Percentiles rank a stretch among this genome's conserved stretches.
These are phyloP conservation scores for Cyberlindnera japonica DNA, from an alignment of 805 yeast genomes.

Conservation along the genomic window DNA sequence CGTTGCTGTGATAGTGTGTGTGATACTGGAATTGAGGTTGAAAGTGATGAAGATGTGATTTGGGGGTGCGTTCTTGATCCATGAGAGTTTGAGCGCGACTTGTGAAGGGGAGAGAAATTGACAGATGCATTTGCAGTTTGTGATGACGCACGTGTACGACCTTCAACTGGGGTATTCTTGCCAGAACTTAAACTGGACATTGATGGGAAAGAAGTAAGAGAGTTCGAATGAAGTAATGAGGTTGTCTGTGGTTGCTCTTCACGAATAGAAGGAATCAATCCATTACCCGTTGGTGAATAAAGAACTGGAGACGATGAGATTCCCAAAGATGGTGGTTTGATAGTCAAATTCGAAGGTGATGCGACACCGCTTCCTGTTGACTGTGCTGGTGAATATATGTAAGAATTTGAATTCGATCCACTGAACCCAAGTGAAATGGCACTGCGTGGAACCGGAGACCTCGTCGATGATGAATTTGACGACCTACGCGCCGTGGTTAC, in stretches of 20 bases:
- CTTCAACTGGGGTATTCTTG: conserved; percentile 12
- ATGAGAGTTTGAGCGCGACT: conserved; percentile 16
- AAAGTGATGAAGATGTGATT: not conserved
- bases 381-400: conserved; percentile 23
- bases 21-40: not conserved
- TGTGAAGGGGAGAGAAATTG: conserved; percentile 12
- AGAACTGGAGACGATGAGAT: conserved; percentile 25
- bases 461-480: conserved; percentile 25
- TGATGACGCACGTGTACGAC: conserved; percentile 13
- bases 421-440: conserved; percentile 23
- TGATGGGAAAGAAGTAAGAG: conserved; percentile 25
- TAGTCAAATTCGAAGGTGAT: conserved; percentile 11
- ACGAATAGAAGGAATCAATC: conserved; percentile 16
- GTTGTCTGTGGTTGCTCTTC: conserved; percentile 15
- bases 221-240: conserved; percentile 5
- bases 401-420: conserved; percentile 25
- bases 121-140: conserved; percentile 1
- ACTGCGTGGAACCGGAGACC: conserved; percentile 25
- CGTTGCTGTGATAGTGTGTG: not conserved
- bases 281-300: conserved; percentile 22
- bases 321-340: conserved; percentile 21
- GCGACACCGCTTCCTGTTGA: conserved; percentile 3
- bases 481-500: conserved; percentile 31
- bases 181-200: conserved; percentile 22
- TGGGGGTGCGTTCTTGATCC: conserved; percentile 7